A percentile compares a stretch with the other conserved stretches of the same genome.
These are phyloP conservation scores for Rutstroemia sp. DNA, from an alignment of 2,329 filamentous ascomycete species.

Conservation along the genomic window DNA sequence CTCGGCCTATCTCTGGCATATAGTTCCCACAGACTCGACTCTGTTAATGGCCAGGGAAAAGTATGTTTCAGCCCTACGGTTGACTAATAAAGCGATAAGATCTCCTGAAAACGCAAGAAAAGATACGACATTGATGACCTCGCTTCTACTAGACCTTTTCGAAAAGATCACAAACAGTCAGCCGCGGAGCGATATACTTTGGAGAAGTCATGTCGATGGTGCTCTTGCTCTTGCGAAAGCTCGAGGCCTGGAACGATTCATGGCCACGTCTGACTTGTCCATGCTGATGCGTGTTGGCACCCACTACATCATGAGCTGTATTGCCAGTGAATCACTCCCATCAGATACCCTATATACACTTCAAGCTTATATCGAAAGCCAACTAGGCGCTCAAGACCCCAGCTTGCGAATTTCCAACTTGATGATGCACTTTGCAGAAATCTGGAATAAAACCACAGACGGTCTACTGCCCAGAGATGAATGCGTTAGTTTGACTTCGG, in stretches of 20 bases:
- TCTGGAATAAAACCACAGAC: neutral
- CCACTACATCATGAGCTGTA: conserved; percentile 5
- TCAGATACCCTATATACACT: neutral
- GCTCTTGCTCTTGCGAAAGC: conserved; percentile 25
- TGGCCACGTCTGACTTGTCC: neutral
- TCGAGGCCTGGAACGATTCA: neutral
- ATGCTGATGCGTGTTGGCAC: conserved; percentile 4
- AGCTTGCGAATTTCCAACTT: conserved; percentile 1
- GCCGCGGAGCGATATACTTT: neutral
- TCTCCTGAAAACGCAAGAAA: neutral
- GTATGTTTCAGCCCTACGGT: conserved; percentile 3
- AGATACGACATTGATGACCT: conserved; percentile 4
- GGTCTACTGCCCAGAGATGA: neutral
- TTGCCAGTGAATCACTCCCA: neutral
- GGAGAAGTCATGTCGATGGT: conserved; percentile 35
- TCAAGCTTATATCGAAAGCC: neutral
- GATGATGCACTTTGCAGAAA: conserved; percentile 8
- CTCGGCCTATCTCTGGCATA: conserved; percentile 6
- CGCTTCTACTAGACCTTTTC: conserved; percentile 9
- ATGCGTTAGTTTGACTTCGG: too few relatives aligned
- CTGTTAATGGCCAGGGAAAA: neutral
- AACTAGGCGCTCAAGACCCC: neutral
- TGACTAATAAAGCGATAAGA: neutral
- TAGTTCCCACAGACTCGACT: neutral
- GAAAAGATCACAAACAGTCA: neutral